phyloP scores from a whole-genome alignment of 2,329 filamentous ascomycete species.

The Pseudogymnoascus sp. region DNA sequence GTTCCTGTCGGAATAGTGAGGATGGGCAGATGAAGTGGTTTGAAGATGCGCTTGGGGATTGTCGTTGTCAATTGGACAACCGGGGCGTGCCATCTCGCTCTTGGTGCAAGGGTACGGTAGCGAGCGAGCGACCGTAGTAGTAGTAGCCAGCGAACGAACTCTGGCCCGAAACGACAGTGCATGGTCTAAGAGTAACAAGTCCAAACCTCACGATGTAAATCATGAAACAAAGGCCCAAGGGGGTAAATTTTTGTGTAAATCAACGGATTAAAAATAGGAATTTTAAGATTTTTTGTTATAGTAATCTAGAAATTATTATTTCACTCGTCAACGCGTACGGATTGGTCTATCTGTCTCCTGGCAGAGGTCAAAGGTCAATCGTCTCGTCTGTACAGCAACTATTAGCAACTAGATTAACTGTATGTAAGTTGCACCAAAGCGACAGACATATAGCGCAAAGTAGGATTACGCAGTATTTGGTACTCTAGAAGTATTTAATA shows the following conservation, averaged over 20 bases:
- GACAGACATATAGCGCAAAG: conserved; percentile 1
- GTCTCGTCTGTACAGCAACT: not conserved
- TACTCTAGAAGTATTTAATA: too few relatives aligned
- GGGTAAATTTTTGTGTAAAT: conserved; percentile 1
- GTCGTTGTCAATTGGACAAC: conserved; percentile 10
- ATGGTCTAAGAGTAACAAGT: conserved; percentile 1
- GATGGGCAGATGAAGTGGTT: conserved; percentile 10
- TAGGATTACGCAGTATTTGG: not conserved
- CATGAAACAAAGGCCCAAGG: not conserved
- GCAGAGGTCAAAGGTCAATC: not conserved
- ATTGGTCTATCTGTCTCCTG: not conserved
- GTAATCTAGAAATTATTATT: not conserved
- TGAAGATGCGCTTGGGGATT: conserved; percentile 12
- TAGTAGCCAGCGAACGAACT: conserved; percentile 6
- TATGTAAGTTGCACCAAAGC: not conserved
- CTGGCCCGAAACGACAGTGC: conserved; percentile 10
- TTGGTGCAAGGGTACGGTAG: conserved; percentile 8
- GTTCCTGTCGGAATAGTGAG: conserved; percentile 9
- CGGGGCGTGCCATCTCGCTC: conserved; percentile 11
- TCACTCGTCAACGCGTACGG: not conserved
- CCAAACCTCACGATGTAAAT: conserved; percentile 3
- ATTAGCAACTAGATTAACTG: not conserved
- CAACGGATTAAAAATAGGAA: not conserved
- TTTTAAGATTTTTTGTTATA: not conserved
- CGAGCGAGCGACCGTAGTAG: not conserved